phyloP scores from a whole-genome alignment of 2,329 filamentous ascomycete species.

The Fusarium musae region DNA sequence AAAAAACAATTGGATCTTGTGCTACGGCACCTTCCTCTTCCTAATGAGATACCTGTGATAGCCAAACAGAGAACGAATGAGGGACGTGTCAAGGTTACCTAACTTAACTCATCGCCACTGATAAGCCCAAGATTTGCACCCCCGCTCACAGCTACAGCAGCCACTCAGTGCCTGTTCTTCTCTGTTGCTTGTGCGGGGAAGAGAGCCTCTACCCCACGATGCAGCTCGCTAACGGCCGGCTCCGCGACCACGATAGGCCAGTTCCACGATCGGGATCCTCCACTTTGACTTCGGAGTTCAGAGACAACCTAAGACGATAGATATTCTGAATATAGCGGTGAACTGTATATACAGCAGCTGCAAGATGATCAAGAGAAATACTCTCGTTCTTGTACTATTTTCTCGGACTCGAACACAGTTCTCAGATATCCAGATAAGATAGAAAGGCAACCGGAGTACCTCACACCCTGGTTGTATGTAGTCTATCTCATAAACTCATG shows the following conservation, averaged over 20 bases:
- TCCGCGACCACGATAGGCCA: conserved; percentile 42
- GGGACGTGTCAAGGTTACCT: conserved; percentile 17
- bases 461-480: neutral
- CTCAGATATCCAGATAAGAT: neutral
- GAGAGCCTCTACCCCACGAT: conserved; percentile 39
- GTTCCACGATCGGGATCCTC: conserved; percentile 46
- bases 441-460: neutral
- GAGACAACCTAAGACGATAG: conserved; percentile 11
- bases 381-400: neutral
- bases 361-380: neutral
- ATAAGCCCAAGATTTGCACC: conserved; percentile 43
- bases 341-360: neutral
- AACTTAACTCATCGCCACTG: conserved; percentile 34
- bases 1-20: conserved; percentile 21
- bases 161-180: neutral
- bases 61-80: conserved; percentile 26
- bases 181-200: conserved; percentile 31
- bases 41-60: conserved; percentile 25
- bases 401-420: neutral
- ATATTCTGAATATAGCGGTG: neutral
- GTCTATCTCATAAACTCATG: neutral
- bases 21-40: conserved; percentile 32
- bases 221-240: conserved; percentile 45
- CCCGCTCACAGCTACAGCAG: conserved; percentile 1
- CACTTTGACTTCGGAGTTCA: conserved; percentile 38